These are phyloP conservation scores for Aureobasidium namibiae DNA, from an alignment of 2,329 filamentous ascomycete genomes.

Conservation along the genomic window DNA sequence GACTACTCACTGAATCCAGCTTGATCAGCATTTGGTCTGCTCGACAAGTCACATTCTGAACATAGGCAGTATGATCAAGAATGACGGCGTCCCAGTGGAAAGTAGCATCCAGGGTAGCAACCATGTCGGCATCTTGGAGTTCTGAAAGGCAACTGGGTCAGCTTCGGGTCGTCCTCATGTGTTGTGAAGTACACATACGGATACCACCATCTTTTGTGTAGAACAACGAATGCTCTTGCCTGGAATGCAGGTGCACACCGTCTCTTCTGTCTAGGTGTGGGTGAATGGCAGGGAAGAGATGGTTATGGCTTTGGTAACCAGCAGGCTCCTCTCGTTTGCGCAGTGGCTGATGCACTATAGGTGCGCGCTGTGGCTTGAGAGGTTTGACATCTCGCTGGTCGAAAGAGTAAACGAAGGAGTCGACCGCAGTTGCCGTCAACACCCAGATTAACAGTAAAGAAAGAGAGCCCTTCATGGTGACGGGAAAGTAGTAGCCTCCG, in stretches of 20 bases:
- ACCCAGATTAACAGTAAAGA: neutral
- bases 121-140: neutral
- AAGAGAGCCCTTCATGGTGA: neutral
- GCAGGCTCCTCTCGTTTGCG: neutral
- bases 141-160: neutral
- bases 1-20: neutral
- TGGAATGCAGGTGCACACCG: neutral
- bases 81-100: neutral
- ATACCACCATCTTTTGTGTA: neutral
- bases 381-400: neutral
- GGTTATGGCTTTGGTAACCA: neutral
- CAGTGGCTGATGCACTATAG: neutral
- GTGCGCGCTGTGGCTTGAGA: neutral
- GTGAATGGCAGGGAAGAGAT: neutral
- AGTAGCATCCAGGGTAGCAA: neutral
- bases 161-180: neutral
- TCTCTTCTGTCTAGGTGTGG: neutral
- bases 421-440: neutral
- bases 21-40: neutral
- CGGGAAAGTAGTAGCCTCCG: too few relatives aligned
- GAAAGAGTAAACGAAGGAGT: neutral
- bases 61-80: neutral
- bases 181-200: neutral
- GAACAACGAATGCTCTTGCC: neutral
- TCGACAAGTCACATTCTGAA: neutral